Conservation (phyloP, 2,329 filamentous ascomycete genomes). For the Aspergillus pseudoglaucus region DNA sequence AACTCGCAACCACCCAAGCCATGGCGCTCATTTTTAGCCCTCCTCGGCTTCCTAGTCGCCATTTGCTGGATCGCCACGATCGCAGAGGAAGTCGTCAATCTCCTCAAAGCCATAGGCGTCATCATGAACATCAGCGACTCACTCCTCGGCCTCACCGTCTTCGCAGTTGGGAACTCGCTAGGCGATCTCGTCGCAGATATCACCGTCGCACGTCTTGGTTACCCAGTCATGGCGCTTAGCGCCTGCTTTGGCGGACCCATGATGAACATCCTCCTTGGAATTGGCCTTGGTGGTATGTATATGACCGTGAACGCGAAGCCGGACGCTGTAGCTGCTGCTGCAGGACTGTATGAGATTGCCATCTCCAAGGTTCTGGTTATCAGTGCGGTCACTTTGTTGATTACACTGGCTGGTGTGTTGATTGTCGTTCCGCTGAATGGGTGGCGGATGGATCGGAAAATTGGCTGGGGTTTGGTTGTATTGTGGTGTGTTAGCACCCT, state of each 20-base stretch:
- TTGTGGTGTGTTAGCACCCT: constrained; percentile 77
- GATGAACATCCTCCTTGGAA: constrained; percentile 92
- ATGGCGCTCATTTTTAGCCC: constrained; percentile 73
- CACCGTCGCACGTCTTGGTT: constrained; percentile 86
- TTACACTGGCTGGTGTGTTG: constrained; percentile 72
- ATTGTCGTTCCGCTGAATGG: constrained; percentile 76
- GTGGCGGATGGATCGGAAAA: constrained; percentile 75
- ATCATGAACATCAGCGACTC: constrained; percentile 91
- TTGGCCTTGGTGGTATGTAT: constrained; percentile 84
- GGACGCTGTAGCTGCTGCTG: constrained; percentile 7
- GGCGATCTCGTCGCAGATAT: constrained; percentile 93
- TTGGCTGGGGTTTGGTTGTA: constrained; percentile 72
- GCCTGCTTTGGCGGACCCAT: constrained; percentile 98
- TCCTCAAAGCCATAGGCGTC: constrained; percentile 87
- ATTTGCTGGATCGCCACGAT: constrained; percentile 97
- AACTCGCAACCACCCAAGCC: constrained; percentile 55
- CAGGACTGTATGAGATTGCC: constrained; percentile 68
- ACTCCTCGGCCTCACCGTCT: constrained; percentile 88
- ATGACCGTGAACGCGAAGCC: constrained; percentile 61
- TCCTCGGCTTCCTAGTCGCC: constrained; percentile 82
- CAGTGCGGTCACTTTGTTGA: constrained; percentile 72
- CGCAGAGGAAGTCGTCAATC: constrained; percentile 89
- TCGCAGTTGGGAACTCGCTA: constrained; percentile 91
- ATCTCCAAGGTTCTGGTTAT: constrained; percentile 81
- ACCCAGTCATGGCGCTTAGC: constrained; percentile 89